These are phyloP conservation scores for Clarireedia sp. DNA, from an alignment of 2,329 filamentous ascomycete species.

Conservation along the genomic window DNA sequence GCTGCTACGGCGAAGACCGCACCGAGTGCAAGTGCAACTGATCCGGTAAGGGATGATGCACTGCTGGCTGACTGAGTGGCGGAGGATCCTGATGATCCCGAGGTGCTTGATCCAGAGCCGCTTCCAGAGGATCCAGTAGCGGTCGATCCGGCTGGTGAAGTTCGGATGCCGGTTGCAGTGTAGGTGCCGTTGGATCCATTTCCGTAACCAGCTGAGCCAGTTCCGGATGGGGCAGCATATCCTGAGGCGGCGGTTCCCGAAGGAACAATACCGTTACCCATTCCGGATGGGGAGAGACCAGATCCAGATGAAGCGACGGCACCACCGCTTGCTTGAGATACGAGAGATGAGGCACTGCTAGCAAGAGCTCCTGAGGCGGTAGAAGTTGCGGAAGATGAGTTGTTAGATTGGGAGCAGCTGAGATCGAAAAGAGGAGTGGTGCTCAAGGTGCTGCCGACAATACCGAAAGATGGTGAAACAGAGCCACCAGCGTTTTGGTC, in stretches of 20 bases:
- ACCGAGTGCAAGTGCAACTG: conserved; percentile 3
- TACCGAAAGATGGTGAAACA: conserved; percentile 62
- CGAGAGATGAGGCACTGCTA: conserved; percentile 11
- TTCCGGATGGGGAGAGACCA: conserved; percentile 18
- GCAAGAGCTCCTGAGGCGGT: conserved; percentile 7
- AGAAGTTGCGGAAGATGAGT: conserved; percentile 9
- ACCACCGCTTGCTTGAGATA: conserved; percentile 8
- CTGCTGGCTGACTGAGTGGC: conserved; percentile 4
- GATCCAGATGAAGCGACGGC: conserved; percentile 14
- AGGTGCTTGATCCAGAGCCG: conserved; percentile 8
- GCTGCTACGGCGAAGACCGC: conserved; percentile 6
- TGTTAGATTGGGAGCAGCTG: conserved; percentile 39
- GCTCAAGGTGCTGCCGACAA: conserved; percentile 48
- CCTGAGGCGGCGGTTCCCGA: conserved; percentile 6
- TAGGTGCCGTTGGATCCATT: conserved; percentile 4
- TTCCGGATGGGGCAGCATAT: conserved; percentile 1
- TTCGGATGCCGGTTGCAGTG: background rate
- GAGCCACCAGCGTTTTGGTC: conserved; percentile 50
- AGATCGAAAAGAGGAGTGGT: conserved; percentile 56
- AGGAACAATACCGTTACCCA: conserved; percentile 7
- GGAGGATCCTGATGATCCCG: conserved; percentile 3
- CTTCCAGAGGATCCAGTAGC: conserved; percentile 5
- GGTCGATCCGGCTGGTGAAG: background rate
- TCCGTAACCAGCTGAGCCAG: conserved; percentile 4
- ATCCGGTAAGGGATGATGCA: conserved; percentile 11